phyloP scores from a whole-genome alignment of 768 basidiomycete genomes.

The Neoboletus magnificus region DNA sequence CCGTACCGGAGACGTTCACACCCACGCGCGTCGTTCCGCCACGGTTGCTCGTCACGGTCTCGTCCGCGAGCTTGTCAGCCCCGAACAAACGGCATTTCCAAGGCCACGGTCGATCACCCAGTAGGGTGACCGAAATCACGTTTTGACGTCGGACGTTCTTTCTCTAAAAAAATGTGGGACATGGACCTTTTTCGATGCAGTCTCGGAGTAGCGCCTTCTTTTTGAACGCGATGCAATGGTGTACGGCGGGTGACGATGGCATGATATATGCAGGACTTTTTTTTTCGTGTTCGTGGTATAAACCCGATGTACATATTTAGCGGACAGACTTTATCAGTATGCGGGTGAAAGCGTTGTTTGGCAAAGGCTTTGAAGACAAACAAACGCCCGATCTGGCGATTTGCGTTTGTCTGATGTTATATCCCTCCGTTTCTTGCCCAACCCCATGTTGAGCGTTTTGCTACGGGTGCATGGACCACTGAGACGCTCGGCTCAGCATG shows the following conservation, averaged over 20 bases:
- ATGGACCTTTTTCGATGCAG: background rate
- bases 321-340: background rate
- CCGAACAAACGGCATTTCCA: background rate
- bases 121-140: conserved; percentile 11
- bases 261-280: no score
- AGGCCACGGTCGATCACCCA: conserved; percentile 8
- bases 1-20: background rate
- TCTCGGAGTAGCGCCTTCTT: background rate
- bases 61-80: background rate
- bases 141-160: conserved; percentile 1
- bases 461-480: conserved; percentile 13
- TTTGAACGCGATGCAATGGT: no score
- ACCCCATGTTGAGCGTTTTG: conserved; percentile 11
- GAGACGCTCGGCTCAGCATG: conserved; percentile 10
- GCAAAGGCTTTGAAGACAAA: conserved; percentile 19
- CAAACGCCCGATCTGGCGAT: background rate
- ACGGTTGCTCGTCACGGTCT: background rate
- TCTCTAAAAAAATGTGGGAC: background rate
- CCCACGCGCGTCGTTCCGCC: background rate
- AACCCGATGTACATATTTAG: background rate
- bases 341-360: no score
- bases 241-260: background rate
- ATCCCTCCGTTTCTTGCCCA: background rate
- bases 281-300: background rate
- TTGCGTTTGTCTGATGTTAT: background rate